phyloP scores from a whole-genome alignment of 305 asterid genomes.

The Rubia balearica region DNA sequence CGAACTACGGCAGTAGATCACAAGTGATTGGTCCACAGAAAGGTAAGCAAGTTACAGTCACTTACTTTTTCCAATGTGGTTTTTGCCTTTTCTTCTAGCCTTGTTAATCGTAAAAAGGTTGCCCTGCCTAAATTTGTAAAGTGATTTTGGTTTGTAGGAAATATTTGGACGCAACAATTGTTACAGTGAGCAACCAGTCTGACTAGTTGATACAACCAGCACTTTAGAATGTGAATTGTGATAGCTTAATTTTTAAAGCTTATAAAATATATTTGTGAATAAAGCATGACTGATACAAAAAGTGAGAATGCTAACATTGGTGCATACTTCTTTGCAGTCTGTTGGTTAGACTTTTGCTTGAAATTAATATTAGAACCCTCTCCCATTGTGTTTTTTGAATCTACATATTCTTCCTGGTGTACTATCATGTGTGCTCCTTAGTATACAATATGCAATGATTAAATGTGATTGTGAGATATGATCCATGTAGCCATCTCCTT shows the following conservation, averaged over 20 bases:
- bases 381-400: not conserved
- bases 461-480: not conserved
- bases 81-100: slow-evolving; percentile 11
- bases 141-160: slow-evolving; percentile 13
- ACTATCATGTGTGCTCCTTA: not conserved
- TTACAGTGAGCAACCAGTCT: slow-evolving; percentile 14
- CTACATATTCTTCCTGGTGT: not conserved
- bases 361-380: not conserved
- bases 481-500: not conserved
- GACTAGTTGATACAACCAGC: slow-evolving; percentile 10
- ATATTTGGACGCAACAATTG: slow-evolving; percentile 9
- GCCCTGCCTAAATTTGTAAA: slow-evolving; percentile 5
- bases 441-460: not conserved
- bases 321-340: not conserved
- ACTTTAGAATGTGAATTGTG: not conserved
- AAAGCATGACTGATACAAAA: not conserved
- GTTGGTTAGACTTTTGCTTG: not conserved
- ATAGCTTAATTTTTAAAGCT: slow-evolving; percentile 3
- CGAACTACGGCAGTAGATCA: slow-evolving; percentile 57
- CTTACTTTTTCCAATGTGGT: slow-evolving; percentile 8
- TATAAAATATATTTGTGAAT: not conserved
- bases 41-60: slow-evolving; percentile 36
- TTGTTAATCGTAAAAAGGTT: slow-evolving; percentile 10
- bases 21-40: slow-evolving; percentile 60
- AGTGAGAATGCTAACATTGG: not conserved